phyloP scores from a whole-genome alignment of 2,329 filamentous ascomycete species.

The Metarhizium robertsii region DNA sequence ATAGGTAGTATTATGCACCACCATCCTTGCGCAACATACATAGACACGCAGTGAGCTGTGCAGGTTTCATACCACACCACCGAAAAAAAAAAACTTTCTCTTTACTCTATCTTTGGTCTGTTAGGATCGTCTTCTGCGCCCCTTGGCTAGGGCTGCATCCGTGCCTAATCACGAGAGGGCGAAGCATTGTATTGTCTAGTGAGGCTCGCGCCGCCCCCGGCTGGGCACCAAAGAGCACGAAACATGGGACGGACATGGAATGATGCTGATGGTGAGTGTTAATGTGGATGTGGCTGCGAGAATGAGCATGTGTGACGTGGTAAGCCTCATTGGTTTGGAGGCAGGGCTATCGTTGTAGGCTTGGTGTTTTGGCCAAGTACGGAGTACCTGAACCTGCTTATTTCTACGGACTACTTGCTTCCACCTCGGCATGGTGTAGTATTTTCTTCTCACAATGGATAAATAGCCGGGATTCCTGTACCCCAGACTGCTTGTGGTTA shows the following conservation, averaged over 20 bases:
- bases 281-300: neutral
- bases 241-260: neutral
- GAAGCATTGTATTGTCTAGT: constrained; percentile 1
- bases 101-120: neutral
- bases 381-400: neutral
- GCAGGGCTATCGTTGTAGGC: neutral
- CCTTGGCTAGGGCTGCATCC: constrained; percentile 1
- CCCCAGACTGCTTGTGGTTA: constrained; percentile 2
- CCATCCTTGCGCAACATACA: neutral
- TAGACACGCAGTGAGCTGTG: neutral
- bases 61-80: neutral
- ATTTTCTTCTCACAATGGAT: no score
- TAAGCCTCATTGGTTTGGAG: constrained; percentile 2
- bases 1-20: neutral
- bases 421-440: no score
- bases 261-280: neutral
- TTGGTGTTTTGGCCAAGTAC: no score
- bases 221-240: neutral
- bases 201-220: neutral
- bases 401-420: no score
- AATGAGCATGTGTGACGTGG: constrained; percentile 8
- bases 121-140: neutral
- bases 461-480: neutral
- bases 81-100: neutral
- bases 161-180: constrained; percentile 5